Conservation (phyloP, 108 stramenopile genomes). For the Discostella stelligeroides region DNA sequence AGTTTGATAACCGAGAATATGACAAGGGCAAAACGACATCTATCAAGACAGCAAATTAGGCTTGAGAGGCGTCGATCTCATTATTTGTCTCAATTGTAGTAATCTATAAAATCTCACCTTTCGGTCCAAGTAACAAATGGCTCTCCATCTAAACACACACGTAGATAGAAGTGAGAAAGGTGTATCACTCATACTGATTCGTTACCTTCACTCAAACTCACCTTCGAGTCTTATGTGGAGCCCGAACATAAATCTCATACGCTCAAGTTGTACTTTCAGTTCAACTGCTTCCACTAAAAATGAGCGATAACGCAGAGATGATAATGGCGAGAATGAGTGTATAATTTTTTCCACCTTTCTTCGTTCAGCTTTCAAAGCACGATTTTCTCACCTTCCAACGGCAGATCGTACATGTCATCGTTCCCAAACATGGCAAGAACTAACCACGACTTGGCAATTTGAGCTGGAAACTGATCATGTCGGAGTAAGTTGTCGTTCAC, state of each 20-base stretch:
- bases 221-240: constrained; percentile 36
- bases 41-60: no score
- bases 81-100: no score
- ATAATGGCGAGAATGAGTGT: background rate
- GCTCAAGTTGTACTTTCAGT: constrained; percentile 59
- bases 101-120: constrained; percentile 9
- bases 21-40: constrained; percentile 66
- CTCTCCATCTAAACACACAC: constrained; percentile 30
- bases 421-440: constrained; percentile 73
- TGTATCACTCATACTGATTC: background rate
- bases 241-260: constrained; percentile 69
- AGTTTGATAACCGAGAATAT: constrained; percentile 65
- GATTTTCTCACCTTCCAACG: constrained; percentile 47
- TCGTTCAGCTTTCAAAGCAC: no score
- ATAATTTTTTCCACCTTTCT: background rate
- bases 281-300: constrained; percentile 60
- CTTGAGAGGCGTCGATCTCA: no score
- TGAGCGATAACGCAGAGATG: background rate
- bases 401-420: constrained; percentile 78
- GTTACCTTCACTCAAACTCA: constrained; percentile 15
- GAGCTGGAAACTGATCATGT: constrained; percentile 41
- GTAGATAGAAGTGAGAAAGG: background rate
- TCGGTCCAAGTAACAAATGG: constrained; percentile 60
- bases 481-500: constrained; percentile 60
- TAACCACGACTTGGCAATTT: constrained; percentile 73